Evolutionary conservation across 1,139 yeast species (phyloP).

Genomic region (Kodamaea alishanica): DNA sequence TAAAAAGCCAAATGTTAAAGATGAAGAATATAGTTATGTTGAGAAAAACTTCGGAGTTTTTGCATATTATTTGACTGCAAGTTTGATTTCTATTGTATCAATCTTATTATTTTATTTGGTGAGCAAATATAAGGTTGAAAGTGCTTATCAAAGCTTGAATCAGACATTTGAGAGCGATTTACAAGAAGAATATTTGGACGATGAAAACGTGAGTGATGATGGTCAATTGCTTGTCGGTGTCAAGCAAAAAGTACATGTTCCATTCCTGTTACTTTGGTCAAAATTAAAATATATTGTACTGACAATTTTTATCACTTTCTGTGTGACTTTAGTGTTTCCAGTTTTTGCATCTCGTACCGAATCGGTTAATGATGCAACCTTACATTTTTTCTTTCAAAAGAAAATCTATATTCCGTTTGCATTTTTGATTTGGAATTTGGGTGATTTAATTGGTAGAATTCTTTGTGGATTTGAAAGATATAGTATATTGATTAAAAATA

Average conservation of each 20-base stretch:
- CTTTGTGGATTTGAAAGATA: slow-evolving; percentile 55
- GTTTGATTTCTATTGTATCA: slow-evolving; percentile 54
- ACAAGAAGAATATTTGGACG: slow-evolving; percentile 7
- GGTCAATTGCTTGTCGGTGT: slow-evolving; percentile 1
- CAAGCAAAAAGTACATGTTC: slow-evolving; percentile 31
- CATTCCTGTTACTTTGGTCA: slow-evolving; percentile 49
- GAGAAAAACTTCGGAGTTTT: slow-evolving; percentile 51
- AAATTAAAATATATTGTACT: slow-evolving; percentile 61
- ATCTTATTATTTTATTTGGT: slow-evolving; percentile 35
- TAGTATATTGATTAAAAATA: slow-evolving; percentile 34
- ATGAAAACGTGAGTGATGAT: slow-evolving; percentile 2
- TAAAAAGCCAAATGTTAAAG: slow-evolving; percentile 15
- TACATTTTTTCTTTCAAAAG: slow-evolving; percentile 35
- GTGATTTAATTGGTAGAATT: slow-evolving; percentile 78
- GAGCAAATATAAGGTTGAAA: slow-evolving; percentile 22
- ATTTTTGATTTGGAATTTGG: slow-evolving; percentile 82
- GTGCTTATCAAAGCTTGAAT: slow-evolving; percentile 14
- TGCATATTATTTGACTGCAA: slow-evolving; percentile 67
- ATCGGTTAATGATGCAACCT: slow-evolving; percentile 41
- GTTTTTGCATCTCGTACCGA: slow-evolving; percentile 78
- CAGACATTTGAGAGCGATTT: slow-evolving; percentile 4
- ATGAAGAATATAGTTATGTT: slow-evolving; percentile 19
- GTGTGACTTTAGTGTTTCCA: slow-evolving; percentile 79
- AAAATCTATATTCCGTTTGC: slow-evolving; percentile 70
- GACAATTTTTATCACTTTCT: slow-evolving; percentile 71